Base-by-base conservation (phyloP, 2,329 filamentous ascomycete genomes). In the Paradendryphiella salina region DNA sequence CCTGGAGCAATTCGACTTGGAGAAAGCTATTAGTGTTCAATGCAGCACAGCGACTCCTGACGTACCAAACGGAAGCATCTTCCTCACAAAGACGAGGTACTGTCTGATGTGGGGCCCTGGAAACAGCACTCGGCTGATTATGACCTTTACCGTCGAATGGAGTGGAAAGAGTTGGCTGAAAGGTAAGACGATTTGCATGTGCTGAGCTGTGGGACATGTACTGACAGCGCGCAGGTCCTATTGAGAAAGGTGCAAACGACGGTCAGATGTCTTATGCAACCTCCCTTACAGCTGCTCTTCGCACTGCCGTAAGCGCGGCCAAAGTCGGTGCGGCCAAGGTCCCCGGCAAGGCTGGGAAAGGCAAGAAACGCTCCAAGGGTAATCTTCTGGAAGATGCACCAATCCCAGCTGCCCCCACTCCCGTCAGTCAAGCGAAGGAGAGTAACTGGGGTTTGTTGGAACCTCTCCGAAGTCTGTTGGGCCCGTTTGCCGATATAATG, bases 151-250 rank as follows among this genome's bases (percentile, higher is more conserved):
- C 2, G 89, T 96, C 35, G 95, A 99, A 68, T 99, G 95, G 95
- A 87, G 87, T 3, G 92, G 92, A 63, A 99, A 97, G 80, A 96
- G 92, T 77, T 99, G 94, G 94, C 77, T 99, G 37, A 96, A 94
- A 78, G 90, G 92, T 95, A 78, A 70, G 79, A 38, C 54, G 78
- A 67, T 77, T 17, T 32, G 34, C 29, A 39, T 20, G 14, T 37
- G n/a, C 18, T n/a, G 21, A 20, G 23, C 35, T 20, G 31, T 32
- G 3, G 2, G 2, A 35, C 10, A 15, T n/a, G 7, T 41, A 44
- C 35, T 67, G 53, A 65, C 52, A 18, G 23, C 13, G 29, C 13
- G 15, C 59, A 96, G 91, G 89, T 56, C 89, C 94, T 2, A 99
- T 99, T 62, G 94, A 99, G 71, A 96, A 96, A 72, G 93, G 90